A percentile compares a stretch with the other conserved stretches of the same genome.
Conservation (phyloP, 2,329 filamentous ascomycete genomes). For the Clonostachys rhizophaga region DNA sequence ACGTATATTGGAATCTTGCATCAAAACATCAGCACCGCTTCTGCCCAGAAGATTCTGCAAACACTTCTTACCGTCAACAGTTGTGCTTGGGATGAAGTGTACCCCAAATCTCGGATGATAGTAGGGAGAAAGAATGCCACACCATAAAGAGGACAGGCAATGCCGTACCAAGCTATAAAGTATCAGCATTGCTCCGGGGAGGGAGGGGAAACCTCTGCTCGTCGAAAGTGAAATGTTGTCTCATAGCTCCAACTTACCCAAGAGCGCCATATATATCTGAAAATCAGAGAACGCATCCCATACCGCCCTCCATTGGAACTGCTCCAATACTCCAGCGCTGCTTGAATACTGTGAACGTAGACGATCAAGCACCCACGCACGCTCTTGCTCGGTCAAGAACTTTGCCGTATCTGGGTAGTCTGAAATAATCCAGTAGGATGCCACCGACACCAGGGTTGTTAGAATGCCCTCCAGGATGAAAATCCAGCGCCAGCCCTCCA, state of each 20-base stretch:
- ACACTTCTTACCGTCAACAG: too few species aligned
- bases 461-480: constrained; percentile 65
- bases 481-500: too few species aligned
- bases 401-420: constrained; percentile 77
- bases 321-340: constrained; percentile 60
- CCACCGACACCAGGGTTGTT: constrained; percentile 62
- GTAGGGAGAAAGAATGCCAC: constrained; percentile 58
- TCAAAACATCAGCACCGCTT: too few species aligned
- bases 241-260: too few species aligned
- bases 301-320: constrained; percentile 72
- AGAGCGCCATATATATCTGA: constrained; percentile 66
- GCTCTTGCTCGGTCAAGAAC: constrained; percentile 69
- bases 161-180: too few species aligned
- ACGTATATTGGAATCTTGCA: constrained; percentile 53
- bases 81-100: constrained; percentile 53
- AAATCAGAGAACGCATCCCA: constrained; percentile 71
- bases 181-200: too few species aligned
- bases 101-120: constrained; percentile 57
- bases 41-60: too few species aligned
- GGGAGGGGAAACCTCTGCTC: constrained; percentile 65
- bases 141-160: constrained; percentile 50
- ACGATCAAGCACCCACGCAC: constrained; percentile 64
- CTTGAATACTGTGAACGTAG: constrained; percentile 38
- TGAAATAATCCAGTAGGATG: constrained; percentile 67
- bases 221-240: too few species aligned